Evolutionary conservation across 2,329 filamentous ascomycete genomes (phyloP), one percentile per base, ranked within the genome.

Genomic region (Trichoderma sp.): DNA sequence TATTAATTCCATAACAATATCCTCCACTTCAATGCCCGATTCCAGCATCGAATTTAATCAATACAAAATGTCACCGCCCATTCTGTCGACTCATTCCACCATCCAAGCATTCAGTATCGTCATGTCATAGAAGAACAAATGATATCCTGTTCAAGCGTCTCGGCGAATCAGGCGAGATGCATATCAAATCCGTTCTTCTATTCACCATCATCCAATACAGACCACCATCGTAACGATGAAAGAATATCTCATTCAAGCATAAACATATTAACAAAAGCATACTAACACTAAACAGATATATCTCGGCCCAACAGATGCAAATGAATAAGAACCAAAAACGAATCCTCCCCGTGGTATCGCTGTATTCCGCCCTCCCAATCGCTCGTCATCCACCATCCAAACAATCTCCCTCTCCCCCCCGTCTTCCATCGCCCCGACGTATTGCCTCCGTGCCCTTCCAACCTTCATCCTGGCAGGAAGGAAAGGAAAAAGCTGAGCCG

Each of bases 271-370:
- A 56, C 44, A 56, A 34, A 41, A 47, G 9, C 28, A 55, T 56
- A 43, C 1, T 56, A 7, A 50, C 10, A 51, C 26, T 21, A 41
- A 15, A 30, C 30, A 54, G 17, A 52, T 30, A 63, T 48, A 34
- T 21, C 56, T 28, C 30, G 19, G 19, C 51, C 43, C 4, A 55
- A 24, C 45, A 43, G n/a, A 62, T 56, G 60, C 60, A 56, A 56
- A 41, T 28, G 45, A 15, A 60, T 21, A 30, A 5, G 14, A 44
- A 43, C 34, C 17, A 63, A 63, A 48, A n/a, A 26, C 51, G 14
- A 56, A 41, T 12, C 60, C 60, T 63, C 60, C 43, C 60, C 34
- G 7, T 60, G 52, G 52, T 64, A 60, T 64, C 34, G 52, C 24
- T 30, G 48, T 28, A 17, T 48, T 10, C 47, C 44, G 15, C 54